Evolutionary conservation across 2,329 filamentous ascomycete species (phyloP).

Genomic region (Aspergillus ochraceus): DNA sequence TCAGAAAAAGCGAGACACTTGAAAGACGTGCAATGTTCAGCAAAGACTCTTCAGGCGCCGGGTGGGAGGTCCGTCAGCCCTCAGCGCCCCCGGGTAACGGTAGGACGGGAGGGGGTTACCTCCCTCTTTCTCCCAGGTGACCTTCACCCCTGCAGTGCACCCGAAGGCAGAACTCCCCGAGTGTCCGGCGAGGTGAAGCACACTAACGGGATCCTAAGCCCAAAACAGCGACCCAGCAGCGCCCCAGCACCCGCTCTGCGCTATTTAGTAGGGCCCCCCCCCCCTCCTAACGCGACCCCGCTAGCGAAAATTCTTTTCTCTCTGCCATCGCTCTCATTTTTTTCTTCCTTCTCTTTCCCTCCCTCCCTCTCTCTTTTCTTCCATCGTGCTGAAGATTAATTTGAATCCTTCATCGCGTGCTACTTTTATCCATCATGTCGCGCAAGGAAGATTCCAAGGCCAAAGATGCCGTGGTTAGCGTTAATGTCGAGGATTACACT

Average conservation of each 20-base stretch:
- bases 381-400: neutral
- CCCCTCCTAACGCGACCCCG: conserved; percentile 19
- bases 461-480: conserved; percentile 36
- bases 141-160: too few relatives aligned
- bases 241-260: conserved; percentile 1
- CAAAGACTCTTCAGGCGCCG: too few relatives aligned
- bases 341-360: conserved; percentile 11
- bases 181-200: neutral
- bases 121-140: too few relatives aligned
- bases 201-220: conserved; percentile 14
- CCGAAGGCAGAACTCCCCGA: too few relatives aligned
- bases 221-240: conserved; percentile 17
- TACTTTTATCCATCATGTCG: conserved; percentile 31
- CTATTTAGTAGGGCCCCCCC: conserved; percentile 21
- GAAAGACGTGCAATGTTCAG: too few relatives aligned
- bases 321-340: conserved; percentile 16
- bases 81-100: too few relatives aligned
- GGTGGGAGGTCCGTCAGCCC: too few relatives aligned
- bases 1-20: too few relatives aligned
- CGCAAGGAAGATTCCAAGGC: conserved; percentile 38
- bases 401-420: conserved; percentile 16
- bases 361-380: conserved; percentile 14
- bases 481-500: conserved; percentile 72
- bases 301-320: conserved; percentile 23
- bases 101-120: too few relatives aligned